These are phyloP conservation scores for Pythium chondricola DNA, from an alignment of 352 stramenopile species.

Conservation along the genomic window DNA sequence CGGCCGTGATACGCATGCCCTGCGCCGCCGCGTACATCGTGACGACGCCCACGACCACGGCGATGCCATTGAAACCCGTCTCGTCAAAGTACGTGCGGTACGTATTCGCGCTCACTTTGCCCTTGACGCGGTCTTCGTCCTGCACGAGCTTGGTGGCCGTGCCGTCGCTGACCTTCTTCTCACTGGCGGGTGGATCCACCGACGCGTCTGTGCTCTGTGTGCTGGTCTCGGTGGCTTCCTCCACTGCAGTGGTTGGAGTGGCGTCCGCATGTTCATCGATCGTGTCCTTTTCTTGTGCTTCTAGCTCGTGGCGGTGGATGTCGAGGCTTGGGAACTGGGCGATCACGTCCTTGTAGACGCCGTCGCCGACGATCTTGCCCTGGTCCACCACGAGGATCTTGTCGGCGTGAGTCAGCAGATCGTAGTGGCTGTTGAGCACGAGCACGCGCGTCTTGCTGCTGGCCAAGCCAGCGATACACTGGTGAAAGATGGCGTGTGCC, in stretches of 20 bases:
- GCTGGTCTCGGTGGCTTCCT: not conserved
- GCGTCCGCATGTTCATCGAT: not conserved
- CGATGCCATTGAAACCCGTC: slow-evolving; percentile 13
- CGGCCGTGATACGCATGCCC: slow-evolving; percentile 1
- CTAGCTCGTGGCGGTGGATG: not conserved
- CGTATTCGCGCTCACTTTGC: slow-evolving; percentile 11
- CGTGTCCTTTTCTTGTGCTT: not conserved
- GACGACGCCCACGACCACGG: slow-evolving; percentile 4
- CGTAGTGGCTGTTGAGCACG: slow-evolving; percentile 39
- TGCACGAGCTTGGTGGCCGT: slow-evolving; percentile 7
- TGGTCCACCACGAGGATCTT: slow-evolving; percentile 31
- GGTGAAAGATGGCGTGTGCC: slow-evolving; percentile 29
- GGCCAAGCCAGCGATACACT: slow-evolving; percentile 27
- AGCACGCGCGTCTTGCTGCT: slow-evolving; percentile 28
- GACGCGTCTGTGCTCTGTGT: not conserved
- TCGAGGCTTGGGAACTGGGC: slow-evolving; percentile 19
- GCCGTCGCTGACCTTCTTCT: not conserved
- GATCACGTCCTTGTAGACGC: slow-evolving; percentile 18
- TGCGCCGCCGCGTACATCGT: slow-evolving; percentile 1
- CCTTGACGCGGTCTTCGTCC: slow-evolving; percentile 18
- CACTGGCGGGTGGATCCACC: not conserved
- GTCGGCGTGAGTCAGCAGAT: slow-evolving; percentile 33
- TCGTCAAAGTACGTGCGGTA: slow-evolving; percentile 19
- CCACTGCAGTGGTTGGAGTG: not conserved
- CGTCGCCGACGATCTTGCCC: slow-evolving; percentile 28